These are phyloP conservation scores for Tetrastigma voinierianum DNA, from an alignment of 164 flowering plant genomes.

Conservation along the genomic window DNA sequence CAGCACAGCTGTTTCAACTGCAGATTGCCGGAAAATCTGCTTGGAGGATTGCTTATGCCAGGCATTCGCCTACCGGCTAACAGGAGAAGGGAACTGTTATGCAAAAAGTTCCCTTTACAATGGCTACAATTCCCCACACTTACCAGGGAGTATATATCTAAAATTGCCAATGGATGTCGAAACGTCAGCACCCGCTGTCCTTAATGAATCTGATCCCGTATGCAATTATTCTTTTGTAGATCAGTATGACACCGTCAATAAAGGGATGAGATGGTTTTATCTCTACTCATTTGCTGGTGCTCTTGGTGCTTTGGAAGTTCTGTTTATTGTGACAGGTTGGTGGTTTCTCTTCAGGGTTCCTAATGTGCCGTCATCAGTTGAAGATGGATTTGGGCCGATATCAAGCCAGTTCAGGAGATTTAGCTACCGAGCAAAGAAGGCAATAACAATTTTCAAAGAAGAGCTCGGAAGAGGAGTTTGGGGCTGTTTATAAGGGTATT, in stretches of 20 bases:
- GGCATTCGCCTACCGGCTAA: slow-evolving; percentile 30
- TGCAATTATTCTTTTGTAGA: slow-evolving; percentile 9
- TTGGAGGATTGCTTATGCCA: too few relatives aligned
- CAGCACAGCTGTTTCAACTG: not conserved
- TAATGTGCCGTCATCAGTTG: slow-evolving; percentile 12
- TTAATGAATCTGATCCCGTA: slow-evolving; percentile 3
- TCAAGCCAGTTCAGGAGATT: slow-evolving; percentile 36
- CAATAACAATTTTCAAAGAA: slow-evolving; percentile 33
- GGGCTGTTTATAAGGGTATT: slow-evolving; percentile 38
- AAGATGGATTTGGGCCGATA: slow-evolving; percentile 24
- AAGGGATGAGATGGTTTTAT: slow-evolving; percentile 25
- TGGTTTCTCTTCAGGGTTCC: slow-evolving; percentile 21
- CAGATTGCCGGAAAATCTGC: slow-evolving; percentile 32
- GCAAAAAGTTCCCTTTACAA: slow-evolving; percentile 30
- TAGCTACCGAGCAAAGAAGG: slow-evolving; percentile 41
- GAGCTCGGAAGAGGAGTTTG: slow-evolving; percentile 48
- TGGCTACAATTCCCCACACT: slow-evolving; percentile 26
- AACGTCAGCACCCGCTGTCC: not conserved
- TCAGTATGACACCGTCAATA: slow-evolving; percentile 1
- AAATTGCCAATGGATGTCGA: slow-evolving; percentile 22
- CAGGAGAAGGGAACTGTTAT: slow-evolving; percentile 28
- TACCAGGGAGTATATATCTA: slow-evolving; percentile 22
- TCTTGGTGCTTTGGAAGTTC: slow-evolving; percentile 32
- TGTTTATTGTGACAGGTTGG: slow-evolving; percentile 23
- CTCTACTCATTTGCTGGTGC: slow-evolving; percentile 23